Percentiles rank a stretch among this genome's conserved stretches.
phyloP scores from a whole-genome alignment of 2,329 filamentous ascomycete species.

The Xylariales sp. region DNA sequence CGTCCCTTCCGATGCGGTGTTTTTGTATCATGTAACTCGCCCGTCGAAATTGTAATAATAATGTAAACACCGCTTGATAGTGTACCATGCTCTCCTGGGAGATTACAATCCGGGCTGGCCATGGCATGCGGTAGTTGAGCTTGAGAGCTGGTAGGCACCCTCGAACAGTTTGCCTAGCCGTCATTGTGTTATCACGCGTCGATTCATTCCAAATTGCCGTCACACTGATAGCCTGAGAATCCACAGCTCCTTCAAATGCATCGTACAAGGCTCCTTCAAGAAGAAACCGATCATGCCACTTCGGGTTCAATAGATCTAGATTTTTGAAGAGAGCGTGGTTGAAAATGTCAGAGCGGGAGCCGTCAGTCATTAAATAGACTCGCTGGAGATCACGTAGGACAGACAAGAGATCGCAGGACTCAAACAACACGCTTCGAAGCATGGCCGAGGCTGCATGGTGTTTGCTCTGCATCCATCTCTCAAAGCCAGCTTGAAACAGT shows the following conservation, averaged over 20 bases:
- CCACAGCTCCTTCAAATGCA: slow-evolving; percentile 57
- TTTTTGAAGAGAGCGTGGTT: slow-evolving; percentile 68
- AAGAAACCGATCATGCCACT: slow-evolving; percentile 78
- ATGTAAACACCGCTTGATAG: slow-evolving; percentile 70
- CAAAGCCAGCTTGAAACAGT: slow-evolving; percentile 67
- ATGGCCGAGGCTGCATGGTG: slow-evolving; percentile 65
- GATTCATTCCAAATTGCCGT: slow-evolving; percentile 39
- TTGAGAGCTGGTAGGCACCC: slow-evolving; percentile 58
- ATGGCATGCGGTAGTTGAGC: slow-evolving; percentile 64
- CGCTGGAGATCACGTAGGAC: slow-evolving; percentile 64
- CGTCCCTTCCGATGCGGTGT: slow-evolving; percentile 39
- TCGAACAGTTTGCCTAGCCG: slow-evolving; percentile 53
- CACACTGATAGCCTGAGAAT: slow-evolving; percentile 60
- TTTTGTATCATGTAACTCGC: slow-evolving; percentile 63
- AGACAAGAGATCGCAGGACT: slow-evolving; percentile 61
- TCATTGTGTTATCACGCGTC: slow-evolving; percentile 36
- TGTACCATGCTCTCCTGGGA: slow-evolving; percentile 56
- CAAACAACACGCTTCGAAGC: slow-evolving; percentile 63
- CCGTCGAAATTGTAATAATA: slow-evolving; percentile 74
- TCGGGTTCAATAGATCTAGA: slow-evolving; percentile 55
- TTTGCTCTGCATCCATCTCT: slow-evolving; percentile 72
- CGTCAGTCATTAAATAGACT: slow-evolving; percentile 75
- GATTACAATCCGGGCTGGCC: slow-evolving; percentile 69
- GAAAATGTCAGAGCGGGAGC: slow-evolving; percentile 61
- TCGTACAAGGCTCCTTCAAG: slow-evolving; percentile 75